Evolutionary conservation across 164 flowering plant species (phyloP).

Genomic region (Cinnamomum chago): DNA sequence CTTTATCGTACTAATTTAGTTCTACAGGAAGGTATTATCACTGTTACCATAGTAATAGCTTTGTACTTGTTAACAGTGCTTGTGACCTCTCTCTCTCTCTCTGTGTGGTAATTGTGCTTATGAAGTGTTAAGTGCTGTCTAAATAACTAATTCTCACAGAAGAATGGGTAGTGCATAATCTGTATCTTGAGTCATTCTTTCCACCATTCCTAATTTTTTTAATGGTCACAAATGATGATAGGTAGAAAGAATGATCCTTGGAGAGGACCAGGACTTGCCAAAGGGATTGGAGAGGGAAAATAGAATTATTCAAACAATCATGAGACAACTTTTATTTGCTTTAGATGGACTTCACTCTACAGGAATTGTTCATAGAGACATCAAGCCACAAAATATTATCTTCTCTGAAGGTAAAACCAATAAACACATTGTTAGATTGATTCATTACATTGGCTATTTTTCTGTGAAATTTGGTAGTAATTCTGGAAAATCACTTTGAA

Average conservation of each 20-base stretch:
- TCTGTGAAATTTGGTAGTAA: not conserved
- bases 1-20: no score
- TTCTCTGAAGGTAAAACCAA: constrained; percentile 76
- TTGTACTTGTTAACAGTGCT: no score
- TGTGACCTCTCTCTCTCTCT: no score
- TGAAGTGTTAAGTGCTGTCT: no score
- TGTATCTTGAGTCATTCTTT: not conserved
- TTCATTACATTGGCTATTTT: not conserved
- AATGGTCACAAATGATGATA: constrained; percentile 17
- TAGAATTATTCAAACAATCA: constrained; percentile 83
- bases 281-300: constrained; percentile 91
- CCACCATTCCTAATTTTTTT: not conserved
- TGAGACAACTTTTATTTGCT: constrained; percentile 85
- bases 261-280: constrained; percentile 70
- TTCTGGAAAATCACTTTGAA: constrained; percentile 3
- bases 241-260: constrained; percentile 90
- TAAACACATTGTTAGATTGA: constrained; percentile 2
- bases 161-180: no score
- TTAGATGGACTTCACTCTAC: constrained; percentile 96
- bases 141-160: no score
- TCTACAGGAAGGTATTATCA: no score
- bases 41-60: no score
- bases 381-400: constrained; percentile 92
- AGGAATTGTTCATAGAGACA: constrained; percentile 95
- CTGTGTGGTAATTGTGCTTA: no score